These are phyloP conservation scores for Escovopsis weberi DNA, from an alignment of 2,329 filamentous ascomycete species.

Conservation along the genomic window DNA sequence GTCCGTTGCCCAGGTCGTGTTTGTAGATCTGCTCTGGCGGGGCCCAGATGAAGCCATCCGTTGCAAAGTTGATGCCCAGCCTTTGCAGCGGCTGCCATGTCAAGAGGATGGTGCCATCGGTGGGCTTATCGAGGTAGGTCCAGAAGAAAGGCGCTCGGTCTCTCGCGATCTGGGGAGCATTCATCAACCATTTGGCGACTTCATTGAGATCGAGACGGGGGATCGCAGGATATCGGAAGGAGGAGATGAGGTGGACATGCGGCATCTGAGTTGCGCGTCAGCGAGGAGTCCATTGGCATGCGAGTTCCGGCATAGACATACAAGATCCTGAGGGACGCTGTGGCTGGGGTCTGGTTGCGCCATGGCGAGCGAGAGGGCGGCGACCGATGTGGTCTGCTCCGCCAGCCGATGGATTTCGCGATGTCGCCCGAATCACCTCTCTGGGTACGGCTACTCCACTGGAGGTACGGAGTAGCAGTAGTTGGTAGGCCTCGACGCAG, in stretches of 20 bases:
- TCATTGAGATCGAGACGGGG: constrained; percentile 58
- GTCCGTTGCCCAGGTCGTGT: constrained; percentile 51
- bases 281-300: constrained; percentile 3
- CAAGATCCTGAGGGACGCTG: constrained; percentile 28
- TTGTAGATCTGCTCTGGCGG: constrained; percentile 65
- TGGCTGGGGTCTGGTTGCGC: constrained; percentile 27
- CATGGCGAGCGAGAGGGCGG: constrained; percentile 14
- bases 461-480: too few species aligned
- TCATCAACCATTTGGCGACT: constrained; percentile 69
- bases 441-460: too few species aligned
- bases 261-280: constrained; percentile 43
- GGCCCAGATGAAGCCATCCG: constrained; percentile 86
- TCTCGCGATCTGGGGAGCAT: constrained; percentile 72
- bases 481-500: not conserved
- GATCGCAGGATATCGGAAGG: constrained; percentile 63
- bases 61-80: constrained; percentile 61
- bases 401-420: not conserved
- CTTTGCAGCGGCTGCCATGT: constrained; percentile 75
- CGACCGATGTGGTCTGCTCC: not conserved
- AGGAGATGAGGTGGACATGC: constrained; percentile 82
- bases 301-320: constrained; percentile 12
- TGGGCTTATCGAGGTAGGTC: constrained; percentile 75
- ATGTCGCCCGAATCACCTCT: not conserved
- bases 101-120: constrained; percentile 68
- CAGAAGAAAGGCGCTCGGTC: constrained; percentile 80